Evolutionary conservation across 78 protist species (phyloP), one percentile per base, ranked within the genome.

Genomic region (Dictyostelium intermedium): DNA sequence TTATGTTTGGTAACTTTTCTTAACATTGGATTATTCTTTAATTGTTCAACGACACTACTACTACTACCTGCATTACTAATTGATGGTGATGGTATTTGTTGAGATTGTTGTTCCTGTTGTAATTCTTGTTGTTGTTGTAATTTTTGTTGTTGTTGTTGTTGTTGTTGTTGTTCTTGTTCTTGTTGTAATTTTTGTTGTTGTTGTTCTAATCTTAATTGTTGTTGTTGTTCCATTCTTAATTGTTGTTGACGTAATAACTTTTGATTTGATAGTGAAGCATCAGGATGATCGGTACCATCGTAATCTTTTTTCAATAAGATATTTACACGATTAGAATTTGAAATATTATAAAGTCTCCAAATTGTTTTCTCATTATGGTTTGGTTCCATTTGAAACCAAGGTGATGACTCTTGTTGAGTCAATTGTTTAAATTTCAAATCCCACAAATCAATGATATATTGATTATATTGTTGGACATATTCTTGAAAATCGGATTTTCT

Each of bases 221-320:
- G 61, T 66, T 61, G 79, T 70, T 16, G 89, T 53, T 25, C 66
- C 66, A 56, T 56, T 56, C 66, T 56, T 20, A 56, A 20, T 56
- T 56, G n/a, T 56, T 56, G 66, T 56, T 35, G 43, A n/a, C 41
- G 56, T 9, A 63, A 47, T 72, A 72, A 6, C 27, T 84, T 13
- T 72, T 72, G 79, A 77, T 82, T 82, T 56, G 85, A 34, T 8
- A 89, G 4, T 2, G 94, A 74, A 9, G 94, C 94, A 43, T 47
- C 82, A 35, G 56, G 87, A 80, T 89, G 94, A 89, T 89, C 87
- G 23, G 94, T 43, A n/a, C 94, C 94, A 70, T 89, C 35, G 16
- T 50, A 77, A 56, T 96, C 85, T 14, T 73, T 16, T 41, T 85
- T 91, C 41, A 91, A 13, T 16, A 84, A 25, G 10, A 25, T 16